phyloP scores from a whole-genome alignment of 176 grass and related monocot species.

The Oryza glaberrima region DNA sequence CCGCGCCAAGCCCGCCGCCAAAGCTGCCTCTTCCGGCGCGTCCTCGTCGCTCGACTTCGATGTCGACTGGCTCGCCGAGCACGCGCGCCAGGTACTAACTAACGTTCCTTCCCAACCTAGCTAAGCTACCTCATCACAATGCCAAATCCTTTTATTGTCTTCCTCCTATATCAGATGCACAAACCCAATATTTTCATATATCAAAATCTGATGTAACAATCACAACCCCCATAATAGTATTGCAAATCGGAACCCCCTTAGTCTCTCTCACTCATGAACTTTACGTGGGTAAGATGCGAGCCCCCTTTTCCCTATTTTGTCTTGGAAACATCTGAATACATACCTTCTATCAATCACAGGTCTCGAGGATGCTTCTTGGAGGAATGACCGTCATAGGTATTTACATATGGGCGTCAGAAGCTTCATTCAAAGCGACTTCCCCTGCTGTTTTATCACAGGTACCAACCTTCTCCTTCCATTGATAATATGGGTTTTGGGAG shows the following conservation, averaged over 20 bases:
- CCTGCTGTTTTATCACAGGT: conserved; percentile 74
- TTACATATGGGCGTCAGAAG: conserved; percentile 87
- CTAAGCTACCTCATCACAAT: background rate
- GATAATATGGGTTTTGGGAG: background rate
- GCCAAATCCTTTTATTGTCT: no score
- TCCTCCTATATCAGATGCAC: background rate
- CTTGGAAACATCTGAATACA: background rate
- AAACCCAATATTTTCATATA: background rate
- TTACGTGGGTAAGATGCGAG: background rate
- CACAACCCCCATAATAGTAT: background rate
- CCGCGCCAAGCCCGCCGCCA: conserved; percentile 34
- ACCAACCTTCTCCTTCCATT: conserved; percentile 27
- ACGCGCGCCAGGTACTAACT: conserved; percentile 68
- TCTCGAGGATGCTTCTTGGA: conserved; percentile 90
- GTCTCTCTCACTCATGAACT: no score
- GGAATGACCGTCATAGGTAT: conserved; percentile 77
- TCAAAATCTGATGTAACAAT: background rate
- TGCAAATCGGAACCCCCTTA: no score
- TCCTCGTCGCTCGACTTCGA: conserved; percentile 58
- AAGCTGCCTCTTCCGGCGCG: conserved; percentile 43
- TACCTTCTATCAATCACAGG: conserved; percentile 44
- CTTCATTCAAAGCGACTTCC: conserved; percentile 76
- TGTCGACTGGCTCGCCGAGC: conserved; percentile 90
- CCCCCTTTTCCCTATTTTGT: no score
- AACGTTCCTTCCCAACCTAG: no score